Evolutionary conservation across 495 filamentous ascomycete species (phyloP).

Genomic region (Penicillium desertorum): DNA sequence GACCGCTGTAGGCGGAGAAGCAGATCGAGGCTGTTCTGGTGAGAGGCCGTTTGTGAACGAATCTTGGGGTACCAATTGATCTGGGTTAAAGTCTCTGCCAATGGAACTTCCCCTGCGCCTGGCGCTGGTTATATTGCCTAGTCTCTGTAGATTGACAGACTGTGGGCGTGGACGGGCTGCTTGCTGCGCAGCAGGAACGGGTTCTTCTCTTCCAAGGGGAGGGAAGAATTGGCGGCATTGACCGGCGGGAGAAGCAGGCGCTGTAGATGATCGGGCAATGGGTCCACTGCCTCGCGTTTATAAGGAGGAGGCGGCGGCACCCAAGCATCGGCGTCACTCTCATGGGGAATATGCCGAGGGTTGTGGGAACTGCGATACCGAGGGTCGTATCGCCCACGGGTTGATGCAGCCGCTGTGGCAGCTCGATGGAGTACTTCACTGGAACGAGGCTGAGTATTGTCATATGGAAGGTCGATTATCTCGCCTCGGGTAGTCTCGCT

Average conservation of each 20-base stretch:
- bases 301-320: constrained; percentile 92
- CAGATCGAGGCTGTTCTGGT: background rate
- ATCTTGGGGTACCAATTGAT: constrained; percentile 13
- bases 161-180: constrained; percentile 28
- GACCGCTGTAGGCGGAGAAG: constrained; percentile 2
- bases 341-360: constrained; percentile 63
- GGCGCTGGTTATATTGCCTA: constrained; percentile 31
- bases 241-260: constrained; percentile 33
- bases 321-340: constrained; percentile 91
- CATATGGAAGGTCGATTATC: constrained; percentile 58
- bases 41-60: constrained; percentile 3
- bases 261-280: constrained; percentile 55
- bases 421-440: constrained; percentile 73
- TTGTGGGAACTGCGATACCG: constrained; percentile 30
- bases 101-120: constrained; percentile 24
- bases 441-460: constrained; percentile 75
- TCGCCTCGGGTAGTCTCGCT: constrained; percentile 22
- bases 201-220: constrained; percentile 24
- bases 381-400: constrained; percentile 58
- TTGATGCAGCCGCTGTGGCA: constrained; percentile 74
- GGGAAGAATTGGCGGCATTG: constrained; percentile 8
- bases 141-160: constrained; percentile 31
- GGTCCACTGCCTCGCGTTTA: constrained; percentile 62
- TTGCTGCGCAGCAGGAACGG: constrained; percentile 24
- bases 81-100: constrained; percentile 16